Conservation (phyloP, 345 rosid genomes). For the Lagerstroemia speciosa region DNA sequence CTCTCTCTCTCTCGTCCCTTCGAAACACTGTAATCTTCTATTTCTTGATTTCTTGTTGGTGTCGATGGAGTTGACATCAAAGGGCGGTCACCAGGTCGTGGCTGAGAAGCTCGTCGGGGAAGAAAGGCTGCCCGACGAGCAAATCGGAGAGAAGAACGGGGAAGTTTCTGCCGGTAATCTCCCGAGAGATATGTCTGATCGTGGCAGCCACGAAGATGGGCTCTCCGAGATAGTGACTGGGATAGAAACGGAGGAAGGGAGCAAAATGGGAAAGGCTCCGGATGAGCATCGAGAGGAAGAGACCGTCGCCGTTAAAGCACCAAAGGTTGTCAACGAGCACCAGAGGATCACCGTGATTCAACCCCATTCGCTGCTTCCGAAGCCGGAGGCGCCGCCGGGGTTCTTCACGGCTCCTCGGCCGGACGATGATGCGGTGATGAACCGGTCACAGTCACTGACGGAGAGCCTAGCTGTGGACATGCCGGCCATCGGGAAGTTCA, state of each 20-base stretch:
- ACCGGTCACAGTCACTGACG: conserved; percentile 26
- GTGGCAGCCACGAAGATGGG: neutral
- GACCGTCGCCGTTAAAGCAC: conserved; percentile 2
- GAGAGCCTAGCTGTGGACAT: conserved; percentile 22
- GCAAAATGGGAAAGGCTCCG: neutral
- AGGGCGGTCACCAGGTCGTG: neutral
- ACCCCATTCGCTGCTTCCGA: conserved; percentile 64
- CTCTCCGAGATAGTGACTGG: neutral
- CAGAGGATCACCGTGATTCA: conserved; percentile 17
- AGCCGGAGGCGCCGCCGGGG: conserved; percentile 71
- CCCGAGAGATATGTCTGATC: neutral
- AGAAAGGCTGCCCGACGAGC: neutral
- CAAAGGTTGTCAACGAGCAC: neutral
- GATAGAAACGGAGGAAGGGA: neutral
- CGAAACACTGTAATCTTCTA: neutral
- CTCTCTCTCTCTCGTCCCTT: neutral
- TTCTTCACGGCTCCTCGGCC: conserved; percentile 5
- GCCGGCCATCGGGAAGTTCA: conserved; percentile 42
- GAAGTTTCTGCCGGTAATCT: neutral
- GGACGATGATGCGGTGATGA: neutral
- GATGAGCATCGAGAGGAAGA: conserved; percentile 5
- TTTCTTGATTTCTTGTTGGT: neutral
- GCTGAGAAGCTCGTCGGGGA: neutral
- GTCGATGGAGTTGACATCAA: conserved; percentile 8
- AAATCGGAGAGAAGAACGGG: neutral